Percentiles rank a stretch among this genome's conserved stretches.
These are phyloP conservation scores for Flueggea neowawraea DNA, from an alignment of 441 rosid species.

Conservation along the genomic window DNA sequence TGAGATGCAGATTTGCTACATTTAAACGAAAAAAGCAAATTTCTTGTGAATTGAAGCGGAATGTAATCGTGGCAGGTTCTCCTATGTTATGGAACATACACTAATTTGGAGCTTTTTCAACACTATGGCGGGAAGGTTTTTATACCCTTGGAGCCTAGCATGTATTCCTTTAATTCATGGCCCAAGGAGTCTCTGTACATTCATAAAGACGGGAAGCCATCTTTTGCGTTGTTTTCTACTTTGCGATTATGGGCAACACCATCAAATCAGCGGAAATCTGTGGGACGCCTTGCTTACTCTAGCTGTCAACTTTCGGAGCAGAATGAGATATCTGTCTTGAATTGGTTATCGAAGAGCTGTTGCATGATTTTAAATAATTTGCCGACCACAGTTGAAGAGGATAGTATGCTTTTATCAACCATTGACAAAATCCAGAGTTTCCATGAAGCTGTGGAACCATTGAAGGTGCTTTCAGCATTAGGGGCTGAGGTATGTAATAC, in stretches of 20 bases:
- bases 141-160: slow-evolving; percentile 50
- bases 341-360: slow-evolving; percentile 50
- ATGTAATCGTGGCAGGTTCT: slow-evolving; percentile 53
- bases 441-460: slow-evolving; percentile 12
- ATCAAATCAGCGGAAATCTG: slow-evolving; percentile 49
- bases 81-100: slow-evolving; percentile 76
- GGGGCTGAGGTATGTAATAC: slow-evolving; percentile 34
- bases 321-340: slow-evolving; percentile 58
- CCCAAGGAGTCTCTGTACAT: slow-evolving; percentile 61
- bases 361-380: slow-evolving; percentile 29
- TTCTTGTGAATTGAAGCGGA: no score
- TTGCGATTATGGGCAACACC: slow-evolving; percentile 75
- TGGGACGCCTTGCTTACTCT: slow-evolving; percentile 62
- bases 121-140: slow-evolving; percentile 85
- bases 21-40: no score
- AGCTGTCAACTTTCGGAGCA: slow-evolving; percentile 62
- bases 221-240: slow-evolving; percentile 61
- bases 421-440: slow-evolving; percentile 39
- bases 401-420: slow-evolving; percentile 34
- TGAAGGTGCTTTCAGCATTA: slow-evolving; percentile 13
- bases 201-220: slow-evolving; percentile 69
- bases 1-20: no score
- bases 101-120: slow-evolving; percentile 93
- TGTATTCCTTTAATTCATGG: slow-evolving; percentile 60
- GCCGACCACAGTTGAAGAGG: slow-evolving; percentile 58